Evolutionary conservation across 495 filamentous ascomycete genomes (phyloP).

Genomic region (Wilcoxina mikolae): DNA sequence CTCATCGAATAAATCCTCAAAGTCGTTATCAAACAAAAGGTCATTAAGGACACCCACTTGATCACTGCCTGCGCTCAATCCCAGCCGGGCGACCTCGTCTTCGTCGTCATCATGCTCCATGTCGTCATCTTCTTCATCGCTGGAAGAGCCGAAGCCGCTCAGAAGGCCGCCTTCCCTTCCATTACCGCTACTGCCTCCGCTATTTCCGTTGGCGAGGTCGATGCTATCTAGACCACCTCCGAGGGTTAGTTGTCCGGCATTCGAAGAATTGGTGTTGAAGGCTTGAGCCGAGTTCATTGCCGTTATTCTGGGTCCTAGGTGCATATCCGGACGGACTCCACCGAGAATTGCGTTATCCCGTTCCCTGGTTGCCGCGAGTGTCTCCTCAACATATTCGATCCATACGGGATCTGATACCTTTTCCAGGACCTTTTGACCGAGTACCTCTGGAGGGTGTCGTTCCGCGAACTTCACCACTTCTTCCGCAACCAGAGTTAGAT

Average conservation of each 20-base stretch:
- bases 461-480: constrained; percentile 98
- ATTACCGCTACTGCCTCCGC: constrained; percentile 35
- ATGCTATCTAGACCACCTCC: constrained; percentile 55
- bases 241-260: constrained; percentile 40
- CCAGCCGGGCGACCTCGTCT: constrained; percentile 30
- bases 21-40: constrained; percentile 28
- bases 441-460: constrained; percentile 72
- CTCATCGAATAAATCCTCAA: constrained; percentile 25
- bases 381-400: constrained; percentile 91
- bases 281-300: constrained; percentile 47
- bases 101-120: constrained; percentile 76
- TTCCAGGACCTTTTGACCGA: constrained; percentile 71
- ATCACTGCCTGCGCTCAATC: constrained; percentile 27
- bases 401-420: constrained; percentile 75
- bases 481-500: constrained; percentile 91
- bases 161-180: constrained; percentile 48
- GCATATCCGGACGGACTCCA: constrained; percentile 80
- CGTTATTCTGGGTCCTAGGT: constrained; percentile 51
- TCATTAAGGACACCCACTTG: constrained; percentile 28
- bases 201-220: constrained; percentile 54
- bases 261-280: constrained; percentile 47
- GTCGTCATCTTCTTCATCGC: constrained; percentile 93
- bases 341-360: constrained; percentile 98
- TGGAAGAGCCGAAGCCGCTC: constrained; percentile 89
- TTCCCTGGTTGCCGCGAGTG: constrained; percentile 82